Percentiles rank a stretch among this genome's conserved stretches.
These are phyloP conservation scores for Barnettozyma populi DNA, from an alignment of 805 yeast genomes.

Conservation along the genomic window DNA sequence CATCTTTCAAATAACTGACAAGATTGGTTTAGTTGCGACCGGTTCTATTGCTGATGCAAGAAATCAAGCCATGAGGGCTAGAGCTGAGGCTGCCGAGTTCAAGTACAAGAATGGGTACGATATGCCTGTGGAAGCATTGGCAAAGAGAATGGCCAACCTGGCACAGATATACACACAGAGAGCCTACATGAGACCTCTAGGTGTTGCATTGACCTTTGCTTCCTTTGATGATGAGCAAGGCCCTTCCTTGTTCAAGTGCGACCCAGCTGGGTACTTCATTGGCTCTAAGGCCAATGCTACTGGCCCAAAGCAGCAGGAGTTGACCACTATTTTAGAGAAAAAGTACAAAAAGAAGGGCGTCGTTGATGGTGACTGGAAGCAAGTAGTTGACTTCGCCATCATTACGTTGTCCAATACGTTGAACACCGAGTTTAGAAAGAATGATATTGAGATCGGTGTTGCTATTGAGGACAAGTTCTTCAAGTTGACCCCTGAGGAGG, in stretches of 20 bases:
- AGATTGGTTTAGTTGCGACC: conserved; percentile 85
- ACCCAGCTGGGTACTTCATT: conserved; percentile 94
- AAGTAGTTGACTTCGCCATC: conserved; percentile 85
- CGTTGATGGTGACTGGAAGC: conserved; percentile 80
- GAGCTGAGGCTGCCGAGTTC: conserved; percentile 94
- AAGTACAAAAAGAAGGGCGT: conserved; percentile 69
- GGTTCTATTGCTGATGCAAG: conserved; percentile 97
- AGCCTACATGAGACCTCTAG: conserved; percentile 97
- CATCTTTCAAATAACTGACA: conserved; percentile 73
- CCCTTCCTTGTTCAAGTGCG: conserved; percentile 86
- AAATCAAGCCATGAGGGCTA: conserved; percentile 82
- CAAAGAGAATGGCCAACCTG: conserved; percentile 92
- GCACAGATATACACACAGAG: conserved; percentile 95
- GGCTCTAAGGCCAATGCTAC: conserved; percentile 91
- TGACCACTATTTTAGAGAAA: conserved; percentile 84
- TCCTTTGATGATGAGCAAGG: conserved; percentile 88
- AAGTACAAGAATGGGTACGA: conserved; percentile 92
- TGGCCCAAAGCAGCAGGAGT: conserved; percentile 97
- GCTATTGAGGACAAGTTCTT: conserved; percentile 70
- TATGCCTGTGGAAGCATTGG: conserved; percentile 89
- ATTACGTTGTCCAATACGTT: conserved; percentile 79
- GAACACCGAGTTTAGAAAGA: conserved; percentile 90
- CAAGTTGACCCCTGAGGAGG: conserved; percentile 73
- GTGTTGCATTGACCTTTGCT: conserved; percentile 85
- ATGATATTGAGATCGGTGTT: conserved; percentile 90